Evolutionary conservation across 2,329 filamentous ascomycete genomes (phyloP), one percentile per base, ranked within the genome.

Genomic region (Colletotrichum cordylinicola): DNA sequence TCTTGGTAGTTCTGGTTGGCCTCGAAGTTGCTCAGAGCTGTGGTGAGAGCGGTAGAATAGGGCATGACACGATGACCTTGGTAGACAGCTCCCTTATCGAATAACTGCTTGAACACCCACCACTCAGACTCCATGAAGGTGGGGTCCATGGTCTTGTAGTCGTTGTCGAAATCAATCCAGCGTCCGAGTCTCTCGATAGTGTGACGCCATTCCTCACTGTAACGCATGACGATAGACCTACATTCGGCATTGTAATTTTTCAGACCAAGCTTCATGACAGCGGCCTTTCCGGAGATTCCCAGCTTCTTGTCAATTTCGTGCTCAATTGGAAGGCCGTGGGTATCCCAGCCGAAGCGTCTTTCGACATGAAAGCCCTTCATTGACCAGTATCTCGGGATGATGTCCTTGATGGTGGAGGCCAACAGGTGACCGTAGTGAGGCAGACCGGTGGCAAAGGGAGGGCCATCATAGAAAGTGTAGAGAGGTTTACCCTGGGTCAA

Each of bases 61-160:
- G 96, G 96, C 95, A 98, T 97, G 77, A 98, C 95, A 82, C 93
- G 93, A 85, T 97, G 94, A 58, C 95, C 96, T 79, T 95, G 94
- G 84, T 98, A 98, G 71, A 98, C 95, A 77, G 94, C 89, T 72
- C 93, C 94, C 86, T 98, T 98, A 80, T 98, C 94, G 83, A 95
- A 98, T 29, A 98, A 90, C 83, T 96, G 92, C 88, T 97, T 98
- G 89, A 98, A 98, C 21, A 97, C 94, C 96, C 96, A 98, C 96
- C 96, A 98, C 78, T 95, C 92, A 0, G 94, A 94, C 87, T 98
- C 96, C 96, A 98, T 98, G 86, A 98, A 98, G 24, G 89, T 93
- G n/a, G 93, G 90, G 84, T 98, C 94, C 95, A 98, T 98, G 43
- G 95, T 98, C 93, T 98, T 98, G 89, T 98, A 98, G 84, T 98